These are phyloP conservation scores for Biancaea sappan DNA, from an alignment of 306 rosid genomes.

Conservation along the genomic window DNA sequence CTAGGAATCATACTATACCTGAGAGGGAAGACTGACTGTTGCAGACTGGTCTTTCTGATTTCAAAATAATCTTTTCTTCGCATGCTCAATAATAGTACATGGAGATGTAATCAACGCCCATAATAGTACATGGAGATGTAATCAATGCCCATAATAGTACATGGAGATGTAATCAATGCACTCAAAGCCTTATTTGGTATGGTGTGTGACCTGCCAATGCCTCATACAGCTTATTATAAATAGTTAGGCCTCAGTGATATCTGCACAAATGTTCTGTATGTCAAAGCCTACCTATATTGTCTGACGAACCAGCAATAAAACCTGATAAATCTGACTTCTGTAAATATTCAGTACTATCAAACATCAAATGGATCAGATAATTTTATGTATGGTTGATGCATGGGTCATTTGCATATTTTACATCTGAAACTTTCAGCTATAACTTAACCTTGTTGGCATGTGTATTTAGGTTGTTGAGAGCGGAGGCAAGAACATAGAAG, in stretches of 20 bases:
- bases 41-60: slow-evolving; percentile 18
- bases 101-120: background rate
- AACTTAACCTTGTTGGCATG: background rate
- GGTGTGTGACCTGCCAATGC: background rate
- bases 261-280: background rate
- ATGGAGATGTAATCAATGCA: slow-evolving; percentile 1
- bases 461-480: slow-evolving; percentile 89
- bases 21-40: background rate
- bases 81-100: background rate
- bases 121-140: background rate
- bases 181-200: background rate
- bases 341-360: background rate
- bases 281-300: background rate
- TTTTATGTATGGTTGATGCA: background rate
- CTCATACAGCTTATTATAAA: background rate
- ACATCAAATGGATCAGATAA: background rate
- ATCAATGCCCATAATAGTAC: background rate
- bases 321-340: no score
- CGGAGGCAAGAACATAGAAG: slow-evolving; percentile 97
- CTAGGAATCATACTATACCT: background rate
- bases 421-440: slow-evolving; percentile 11
- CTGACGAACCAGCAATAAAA: background rate
- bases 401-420: background rate
- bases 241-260: background rate
- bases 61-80: background rate